These are phyloP conservation scores for Suillus subalutaceus DNA, from an alignment of 768 basidiomycete species.

Conservation along the genomic window DNA sequence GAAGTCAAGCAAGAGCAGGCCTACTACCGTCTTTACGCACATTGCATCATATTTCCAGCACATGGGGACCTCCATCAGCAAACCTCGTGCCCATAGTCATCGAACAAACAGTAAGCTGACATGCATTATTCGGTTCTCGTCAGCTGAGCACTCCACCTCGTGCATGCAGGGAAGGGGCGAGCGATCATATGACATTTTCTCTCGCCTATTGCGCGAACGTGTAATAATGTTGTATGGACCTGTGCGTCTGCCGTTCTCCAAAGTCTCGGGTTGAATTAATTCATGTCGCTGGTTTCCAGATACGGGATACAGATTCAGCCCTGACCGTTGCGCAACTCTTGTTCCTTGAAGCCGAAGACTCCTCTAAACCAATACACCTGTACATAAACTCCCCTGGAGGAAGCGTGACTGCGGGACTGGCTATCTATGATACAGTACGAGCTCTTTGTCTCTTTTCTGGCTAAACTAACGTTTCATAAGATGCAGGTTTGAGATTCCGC, in stretches of 20 bases:
- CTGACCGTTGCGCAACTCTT: conserved; percentile 90
- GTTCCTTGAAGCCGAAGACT: conserved; percentile 95
- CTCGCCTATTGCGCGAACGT: conserved; percentile 86
- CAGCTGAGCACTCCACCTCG: conserved; percentile 19
- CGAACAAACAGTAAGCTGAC: conserved; percentile 77
- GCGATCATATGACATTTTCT: conserved; percentile 95
- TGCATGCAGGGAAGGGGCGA: conserved; percentile 73
- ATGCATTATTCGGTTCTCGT: conserved; percentile 12
- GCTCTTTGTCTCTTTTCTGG: conserved; percentile 11
- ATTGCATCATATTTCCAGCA: conserved; percentile 58
- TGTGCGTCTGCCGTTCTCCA: conserved; percentile 48
- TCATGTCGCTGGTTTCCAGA: conserved; percentile 47
- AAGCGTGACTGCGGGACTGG: conserved; percentile 92
- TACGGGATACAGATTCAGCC: conserved; percentile 87
- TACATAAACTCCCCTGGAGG: conserved; percentile 99
- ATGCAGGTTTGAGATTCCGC: conserved; percentile 63
- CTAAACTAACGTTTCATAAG: conserved; percentile 40
- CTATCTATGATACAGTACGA: conserved; percentile 95
- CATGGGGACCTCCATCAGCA: conserved; percentile 49
- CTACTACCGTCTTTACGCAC: conserved; percentile 36
- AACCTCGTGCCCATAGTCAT: conserved; percentile 90
- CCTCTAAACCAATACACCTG: conserved; percentile 90
- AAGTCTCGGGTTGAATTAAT: conserved; percentile 15
- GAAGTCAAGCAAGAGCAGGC: conserved; percentile 18
- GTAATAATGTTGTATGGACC: conserved; percentile 96